Conservation (phyloP, 2,329 filamentous ascomycete genomes). For the Pestalotiopsis sp. region DNA sequence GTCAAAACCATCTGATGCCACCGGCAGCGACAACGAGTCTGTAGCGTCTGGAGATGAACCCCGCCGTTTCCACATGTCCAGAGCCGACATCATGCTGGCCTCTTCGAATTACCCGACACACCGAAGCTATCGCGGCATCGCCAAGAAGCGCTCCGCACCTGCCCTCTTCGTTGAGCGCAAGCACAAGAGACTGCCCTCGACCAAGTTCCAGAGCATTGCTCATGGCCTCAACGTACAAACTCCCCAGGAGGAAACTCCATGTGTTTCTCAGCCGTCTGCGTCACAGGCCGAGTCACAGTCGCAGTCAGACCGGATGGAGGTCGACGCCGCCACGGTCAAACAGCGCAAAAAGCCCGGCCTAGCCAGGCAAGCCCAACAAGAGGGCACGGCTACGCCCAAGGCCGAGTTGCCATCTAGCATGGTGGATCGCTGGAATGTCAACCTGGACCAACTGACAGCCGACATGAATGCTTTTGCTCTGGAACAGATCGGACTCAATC, state of each 20-base stretch:
- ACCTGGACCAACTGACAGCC: slow-evolving; percentile 30
- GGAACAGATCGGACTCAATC: slow-evolving; percentile 57
- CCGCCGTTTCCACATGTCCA: slow-evolving; percentile 59
- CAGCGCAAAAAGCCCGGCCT: slow-evolving; percentile 38
- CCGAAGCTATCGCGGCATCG: slow-evolving; percentile 31
- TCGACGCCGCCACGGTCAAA: slow-evolving; percentile 25
- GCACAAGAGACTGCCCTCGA: slow-evolving; percentile 33
- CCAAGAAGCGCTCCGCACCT: slow-evolving; percentile 47
- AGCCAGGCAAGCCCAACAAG: slow-evolving; percentile 25
- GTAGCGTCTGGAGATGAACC: slow-evolving; percentile 35
- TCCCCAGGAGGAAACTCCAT: neutral
- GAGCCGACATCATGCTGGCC: slow-evolving; percentile 42
- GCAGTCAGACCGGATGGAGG: slow-evolving; percentile 22
- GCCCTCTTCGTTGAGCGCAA: slow-evolving; percentile 60
- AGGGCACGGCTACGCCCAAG: slow-evolving; percentile 17
- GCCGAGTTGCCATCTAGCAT: slow-evolving; percentile 31
- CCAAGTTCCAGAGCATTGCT: slow-evolving; percentile 18
- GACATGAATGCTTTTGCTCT: slow-evolving; percentile 52
- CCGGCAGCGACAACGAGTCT: slow-evolving; percentile 4
- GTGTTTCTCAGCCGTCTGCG: neutral
- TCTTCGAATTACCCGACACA: slow-evolving; percentile 21
- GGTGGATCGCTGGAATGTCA: slow-evolving; percentile 40
- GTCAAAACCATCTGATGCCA: slow-evolving; percentile 10
- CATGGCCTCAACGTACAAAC: slow-evolving; percentile 13
- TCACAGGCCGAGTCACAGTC: neutral